Conservation (phyloP, 1,139 yeast species). For the Citeromyces siamensis region DNA sequence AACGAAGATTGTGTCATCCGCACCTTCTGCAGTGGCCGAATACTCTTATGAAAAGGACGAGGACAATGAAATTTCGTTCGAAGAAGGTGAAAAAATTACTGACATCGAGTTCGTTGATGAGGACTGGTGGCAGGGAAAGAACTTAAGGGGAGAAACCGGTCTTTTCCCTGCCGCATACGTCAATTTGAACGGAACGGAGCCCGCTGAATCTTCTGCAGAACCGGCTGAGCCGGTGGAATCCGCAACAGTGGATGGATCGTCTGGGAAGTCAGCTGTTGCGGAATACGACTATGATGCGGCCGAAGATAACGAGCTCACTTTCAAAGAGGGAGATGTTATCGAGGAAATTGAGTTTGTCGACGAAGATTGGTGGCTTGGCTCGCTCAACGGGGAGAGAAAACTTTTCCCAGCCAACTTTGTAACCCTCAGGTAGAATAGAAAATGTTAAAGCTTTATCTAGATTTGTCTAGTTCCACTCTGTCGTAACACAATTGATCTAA, state of each 20-base stretch:
- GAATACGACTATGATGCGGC: slow-evolving; percentile 81
- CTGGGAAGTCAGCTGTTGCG: slow-evolving; percentile 54
- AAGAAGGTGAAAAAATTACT: slow-evolving; percentile 53
- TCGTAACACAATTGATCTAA: no score
- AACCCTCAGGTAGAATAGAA: slow-evolving; percentile 25
- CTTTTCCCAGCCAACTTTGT: slow-evolving; percentile 92
- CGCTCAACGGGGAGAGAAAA: slow-evolving; percentile 62
- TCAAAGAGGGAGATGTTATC: slow-evolving; percentile 73
- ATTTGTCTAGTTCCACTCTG: no score
- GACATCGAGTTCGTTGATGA: slow-evolving; percentile 60
- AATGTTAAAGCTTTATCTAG: no score
- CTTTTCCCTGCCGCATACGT: slow-evolving; percentile 71
- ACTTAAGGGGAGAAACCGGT: slow-evolving; percentile 53
- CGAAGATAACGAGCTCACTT: slow-evolving; percentile 81
- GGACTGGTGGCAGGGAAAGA: slow-evolving; percentile 82
- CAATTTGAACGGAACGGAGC: slow-evolving; percentile 23
- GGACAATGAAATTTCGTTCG: slow-evolving; percentile 58
- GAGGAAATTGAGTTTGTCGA: slow-evolving; percentile 79
- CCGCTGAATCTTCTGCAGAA: slow-evolving; percentile 10
- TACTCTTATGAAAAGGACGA: slow-evolving; percentile 64
- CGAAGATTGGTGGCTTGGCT: slow-evolving; percentile 97
- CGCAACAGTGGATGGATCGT: slow-evolving; percentile 10
- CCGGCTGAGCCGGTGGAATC: slow-evolving; percentile 10
- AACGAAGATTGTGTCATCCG: slow-evolving; percentile 8
- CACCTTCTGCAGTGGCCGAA: slow-evolving; percentile 40